Evolutionary conservation across 2,329 filamentous ascomycete species (phyloP), one percentile per base, ranked within the genome.

Genomic region (Pestalotiopsis sp.): DNA sequence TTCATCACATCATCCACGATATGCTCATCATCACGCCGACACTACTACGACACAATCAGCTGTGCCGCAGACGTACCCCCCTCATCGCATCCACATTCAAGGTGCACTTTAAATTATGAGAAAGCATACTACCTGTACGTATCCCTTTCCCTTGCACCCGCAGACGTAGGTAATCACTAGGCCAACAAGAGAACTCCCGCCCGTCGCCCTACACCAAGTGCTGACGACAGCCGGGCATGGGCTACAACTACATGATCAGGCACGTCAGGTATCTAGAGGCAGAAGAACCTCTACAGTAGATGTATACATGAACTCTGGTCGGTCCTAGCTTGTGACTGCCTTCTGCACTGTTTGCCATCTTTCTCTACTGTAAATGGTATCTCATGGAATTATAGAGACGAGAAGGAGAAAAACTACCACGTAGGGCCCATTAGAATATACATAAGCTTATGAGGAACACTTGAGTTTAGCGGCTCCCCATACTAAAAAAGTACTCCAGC

Each of bases 101-200:
- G 57, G 25, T 27, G 23, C 12, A 36, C 57, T 36, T 36, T 9
- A 36, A 36, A 36, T 36, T 36, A 36, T 36, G 7, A 36, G 7
- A 36, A 27, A 25, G 25, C 17, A 27, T 27, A 36, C 14, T 4
- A 27, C 23, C 14, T n/a, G 38, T 20, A 52, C 12, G 49, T 25
- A 49, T 40, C 41, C 38, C 13, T 52, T 40, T 49, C n/a, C 41
- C 36, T 40, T 41, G 23, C 38, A 41, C 40, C 27, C 38, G 23
- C 45, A 13, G 38, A 52, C 38, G 63, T 66, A 36, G 31, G 31
- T 36, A 66, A 66, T 41, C 36, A 41, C 63, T 66, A 66, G 38
- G 27, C 63, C 63, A 57, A 66, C 49, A 56, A 25, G 17, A 66
- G 63, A 25, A 66, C 25, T 66, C 31, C 23, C 41, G 31, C 23